phyloP scores from a whole-genome alignment of 2,329 filamentous ascomycete species.

The Apiospora pterosperma region DNA sequence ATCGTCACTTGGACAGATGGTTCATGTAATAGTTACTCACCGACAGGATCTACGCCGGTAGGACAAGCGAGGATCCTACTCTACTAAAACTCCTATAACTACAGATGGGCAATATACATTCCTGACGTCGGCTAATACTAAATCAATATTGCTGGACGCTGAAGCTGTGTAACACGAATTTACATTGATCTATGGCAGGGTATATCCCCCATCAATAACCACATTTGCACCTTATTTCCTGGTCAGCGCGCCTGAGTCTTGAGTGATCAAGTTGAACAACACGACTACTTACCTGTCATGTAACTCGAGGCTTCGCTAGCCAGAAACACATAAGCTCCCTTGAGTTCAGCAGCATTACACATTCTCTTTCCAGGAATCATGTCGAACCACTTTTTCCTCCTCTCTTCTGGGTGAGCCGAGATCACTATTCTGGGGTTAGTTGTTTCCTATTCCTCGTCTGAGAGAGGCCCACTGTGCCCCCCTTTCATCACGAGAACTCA shows the following conservation, averaged over 20 bases:
- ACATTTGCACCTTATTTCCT: background rate
- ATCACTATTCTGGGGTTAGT: conserved; percentile 20
- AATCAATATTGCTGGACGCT: too few relatives aligned
- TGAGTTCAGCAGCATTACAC: conserved; percentile 29
- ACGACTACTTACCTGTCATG: conserved; percentile 30
- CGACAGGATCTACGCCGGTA: too few relatives aligned
- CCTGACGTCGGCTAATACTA: too few relatives aligned
- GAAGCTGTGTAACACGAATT: too few relatives aligned
- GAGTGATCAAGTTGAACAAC: background rate
- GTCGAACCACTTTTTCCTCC: conserved; percentile 23
- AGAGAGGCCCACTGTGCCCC: too few relatives aligned
- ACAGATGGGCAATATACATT: too few relatives aligned
- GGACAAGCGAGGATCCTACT: too few relatives aligned
- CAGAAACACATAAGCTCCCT: conserved; percentile 34
- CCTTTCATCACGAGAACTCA: conserved; percentile 1
- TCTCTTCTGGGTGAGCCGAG: conserved; percentile 25
- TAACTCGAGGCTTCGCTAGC: conserved; percentile 37
- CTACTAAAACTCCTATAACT: too few relatives aligned
- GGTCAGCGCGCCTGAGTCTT: background rate
- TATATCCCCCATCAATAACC: background rate
- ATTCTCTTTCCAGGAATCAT: conserved; percentile 28
- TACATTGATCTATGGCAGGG: background rate
- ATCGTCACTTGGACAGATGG: too few relatives aligned
- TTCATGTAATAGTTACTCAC: too few relatives aligned
- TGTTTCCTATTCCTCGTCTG: too few relatives aligned